Percentiles rank a stretch among this genome's conserved stretches.
These are phyloP conservation scores for Serendipita sp. DNA, from an alignment of 1,284 basidiomycete genomes.

Conservation along the genomic window DNA sequence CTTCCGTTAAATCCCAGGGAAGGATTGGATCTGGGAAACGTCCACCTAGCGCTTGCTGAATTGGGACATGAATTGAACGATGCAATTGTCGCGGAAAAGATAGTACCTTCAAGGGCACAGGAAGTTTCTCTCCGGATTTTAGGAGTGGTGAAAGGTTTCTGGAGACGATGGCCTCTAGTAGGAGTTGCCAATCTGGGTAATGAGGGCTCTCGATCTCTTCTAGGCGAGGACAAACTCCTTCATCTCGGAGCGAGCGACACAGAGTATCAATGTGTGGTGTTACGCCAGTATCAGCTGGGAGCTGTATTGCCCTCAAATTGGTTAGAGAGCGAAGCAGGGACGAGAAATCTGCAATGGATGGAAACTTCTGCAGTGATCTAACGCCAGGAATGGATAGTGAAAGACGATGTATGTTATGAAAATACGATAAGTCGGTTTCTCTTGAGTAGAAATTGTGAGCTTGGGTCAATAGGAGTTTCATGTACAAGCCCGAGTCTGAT, in stretches of 20 bases:
- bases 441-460: background rate
- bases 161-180: background rate
- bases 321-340: background rate
- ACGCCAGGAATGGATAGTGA: background rate
- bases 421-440: background rate
- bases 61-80: background rate
- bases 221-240: background rate
- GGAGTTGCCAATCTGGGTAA: background rate
- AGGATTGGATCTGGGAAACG: background rate
- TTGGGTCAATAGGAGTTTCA: background rate
- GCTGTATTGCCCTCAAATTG: background rate
- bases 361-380: background rate
- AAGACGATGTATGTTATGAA: background rate
- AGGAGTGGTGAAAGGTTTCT: background rate
- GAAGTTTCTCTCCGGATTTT: background rate
- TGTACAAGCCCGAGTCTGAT: background rate
- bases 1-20: background rate
- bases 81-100: background rate
- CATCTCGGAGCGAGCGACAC: background rate
- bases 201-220: background rate
- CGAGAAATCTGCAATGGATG: background rate
- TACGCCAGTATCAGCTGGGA: background rate
- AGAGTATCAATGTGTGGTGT: background rate
- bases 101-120: background rate
- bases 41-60: background rate